phyloP scores from a whole-genome alignment of 2,329 filamentous ascomycete species.

The Aspergillus amoenus region DNA sequence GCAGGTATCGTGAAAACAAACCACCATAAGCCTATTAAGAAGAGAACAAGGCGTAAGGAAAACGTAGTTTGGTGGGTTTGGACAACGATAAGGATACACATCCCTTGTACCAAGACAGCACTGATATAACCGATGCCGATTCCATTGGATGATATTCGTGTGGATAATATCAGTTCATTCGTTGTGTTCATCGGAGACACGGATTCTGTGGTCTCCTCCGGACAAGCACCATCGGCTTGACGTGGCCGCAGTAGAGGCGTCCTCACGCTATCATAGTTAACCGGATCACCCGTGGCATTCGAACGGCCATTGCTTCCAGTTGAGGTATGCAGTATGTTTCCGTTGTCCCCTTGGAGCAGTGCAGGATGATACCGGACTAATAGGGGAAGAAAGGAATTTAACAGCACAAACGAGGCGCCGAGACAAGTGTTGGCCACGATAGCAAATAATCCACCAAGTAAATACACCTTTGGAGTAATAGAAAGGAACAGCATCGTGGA shows the following conservation, averaged over 20 bases:
- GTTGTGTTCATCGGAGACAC: conserved; percentile 34
- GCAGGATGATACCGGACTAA: conserved; percentile 81
- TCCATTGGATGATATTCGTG: conserved; percentile 85
- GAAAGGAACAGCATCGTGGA: conserved; percentile 88
- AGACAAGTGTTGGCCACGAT: conserved; percentile 93
- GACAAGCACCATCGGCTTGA: conserved; percentile 4
- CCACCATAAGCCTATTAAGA: conserved; percentile 91
- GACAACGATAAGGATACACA: conserved; percentile 75
- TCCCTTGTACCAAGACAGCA: conserved; percentile 77
- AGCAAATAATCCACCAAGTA: conserved; percentile 79
- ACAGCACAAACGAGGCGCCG: conserved; percentile 88
- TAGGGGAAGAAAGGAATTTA: conserved; percentile 92
- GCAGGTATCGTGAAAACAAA: conserved; percentile 84
- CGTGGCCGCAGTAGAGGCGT: conserved; percentile 27
- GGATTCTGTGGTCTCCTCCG: conserved; percentile 6
- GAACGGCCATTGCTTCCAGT: conserved; percentile 14
- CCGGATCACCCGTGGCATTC: conserved; percentile 1
- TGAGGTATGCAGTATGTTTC: background rate
- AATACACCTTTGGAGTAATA: conserved; percentile 70
- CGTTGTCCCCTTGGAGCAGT: conserved; percentile 35
- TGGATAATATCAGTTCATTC: conserved; percentile 77
- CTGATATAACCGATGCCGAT: conserved; percentile 93
- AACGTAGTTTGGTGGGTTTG: conserved; percentile 74
- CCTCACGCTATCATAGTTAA: conserved; percentile 14
- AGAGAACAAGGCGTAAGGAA: conserved; percentile 81